Base-by-base conservation (phyloP, 108 stramenopile species). In the Epithemia pelagica region DNA sequence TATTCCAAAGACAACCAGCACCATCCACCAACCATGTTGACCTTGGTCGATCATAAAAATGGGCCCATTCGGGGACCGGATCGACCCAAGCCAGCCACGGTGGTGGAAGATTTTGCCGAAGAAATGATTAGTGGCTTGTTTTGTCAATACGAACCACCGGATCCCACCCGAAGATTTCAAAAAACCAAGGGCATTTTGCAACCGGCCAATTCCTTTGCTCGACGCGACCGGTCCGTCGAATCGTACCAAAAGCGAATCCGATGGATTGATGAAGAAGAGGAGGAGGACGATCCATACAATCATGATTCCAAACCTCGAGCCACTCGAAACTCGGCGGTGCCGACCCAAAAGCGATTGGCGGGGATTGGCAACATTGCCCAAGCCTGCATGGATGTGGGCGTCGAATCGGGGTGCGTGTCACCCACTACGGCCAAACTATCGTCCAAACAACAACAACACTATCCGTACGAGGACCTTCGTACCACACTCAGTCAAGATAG, bases 141-240 rank as follows among this genome's bases (percentile, higher is more conserved):
- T 54, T 81, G 80, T 51, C 72, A 73, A 24, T 81, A 81, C 54
- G 80, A 81, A 28, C 80, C 80, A 27, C 79, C 79, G 2, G 1
- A 24, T 1, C 33, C 54, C 20, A 74, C 65, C 3, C 5, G 22
- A 0, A 15, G 26, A 66, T 31, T 25, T 22, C 21, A 32, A 59
- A 68, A 31, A n/a, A 68, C 24, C 72, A 28, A 15, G 32, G 7
- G 56, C 59, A 59, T 67, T 27, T 32, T 73, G 20, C 2, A 51
- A 0, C 26, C 59, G 10, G 59, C 59, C 51, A 52, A 52, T 24
- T 24, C 51, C 37, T 70, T 70, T 54, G n/a, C n/a, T n/a, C 59
- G 58, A 23, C 69, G 61, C 22, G 46, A 62, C n/a, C 61, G 51
- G 28, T 62, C 25, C 19, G 46, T 24, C 22, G 30, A 25, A 21